Base-by-base conservation (phyloP, 2,329 filamentous ascomycete genomes). In the Fonsecaea pedrosoi region DNA sequence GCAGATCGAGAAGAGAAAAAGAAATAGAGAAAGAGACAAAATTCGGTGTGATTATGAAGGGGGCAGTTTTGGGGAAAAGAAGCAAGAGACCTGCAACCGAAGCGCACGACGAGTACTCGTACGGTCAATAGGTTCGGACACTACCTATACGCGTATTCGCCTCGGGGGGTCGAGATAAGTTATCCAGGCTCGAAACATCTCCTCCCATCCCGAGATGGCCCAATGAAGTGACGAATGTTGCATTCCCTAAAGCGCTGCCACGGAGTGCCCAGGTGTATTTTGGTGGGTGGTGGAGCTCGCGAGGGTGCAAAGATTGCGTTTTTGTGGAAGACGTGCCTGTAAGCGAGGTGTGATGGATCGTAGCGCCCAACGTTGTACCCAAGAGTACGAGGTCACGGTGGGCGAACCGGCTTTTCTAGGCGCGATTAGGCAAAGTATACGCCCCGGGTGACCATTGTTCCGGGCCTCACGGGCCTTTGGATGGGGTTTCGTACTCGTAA, bases 1-100 rank as follows among this genome's bases (percentile, higher is more conserved):
- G 83, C 32, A 89, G 79, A 72, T 89, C 87, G 70, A 88, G 3
- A 84, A 13, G 82, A 84, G 8, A 83, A 83, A 60, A 87, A 84
- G 73, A 88, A 89, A 85, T 25, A 50, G n/a, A 50, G n/a, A 45
- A 18, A 50, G 18, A 3, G 45, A 50, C 3, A 25, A 25, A 25
- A 25, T 25, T 25, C 9, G 12, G 18, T 10, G 18, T 25, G 9
- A 50, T 50, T 2, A 8, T 25, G 18, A 9, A n/a, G 40, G 10
- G 10, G 15, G 13, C 13, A n/a, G 15, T 4, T 5, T 8, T 37
- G 2, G 35, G 18, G 8, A 42, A n/a, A n/a, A 42, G 40, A 42
- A 42, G 40, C 40, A 18, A 3, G 40, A 42, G 40, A 42, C 18
- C 40, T n/a, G 40, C 8, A 42, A 10, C 40, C 38, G 38, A 40